Base-by-base conservation (phyloP, 352 stramenopile species). In the Phytophthora constricta region DNA sequence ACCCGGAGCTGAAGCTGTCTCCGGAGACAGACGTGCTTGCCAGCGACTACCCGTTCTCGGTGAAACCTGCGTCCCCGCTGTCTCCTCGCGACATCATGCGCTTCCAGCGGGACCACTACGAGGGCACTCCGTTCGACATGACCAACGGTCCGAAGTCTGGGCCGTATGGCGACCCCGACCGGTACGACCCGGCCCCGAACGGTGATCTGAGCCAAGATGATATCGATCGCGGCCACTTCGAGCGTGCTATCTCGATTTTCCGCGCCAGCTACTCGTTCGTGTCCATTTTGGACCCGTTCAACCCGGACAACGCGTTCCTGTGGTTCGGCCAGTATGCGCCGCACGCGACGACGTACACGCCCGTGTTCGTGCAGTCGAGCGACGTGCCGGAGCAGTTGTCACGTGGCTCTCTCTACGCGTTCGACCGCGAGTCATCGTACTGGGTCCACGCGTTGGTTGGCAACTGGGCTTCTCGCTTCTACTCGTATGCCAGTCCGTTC, bases 211-310 rank as follows among this genome's bases (percentile, higher is more conserved):
- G 73, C 1, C 45, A 71, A 16, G 59, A 75, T 0, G 86, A 96
- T 49, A 70, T 92, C 33, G 51, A 48, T 0, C 47, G 61, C 8
- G 90, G 91, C 11, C 75, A 91, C 54, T 96, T 97, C 60, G 93
- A 98, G 65, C 89, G 96, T 22, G 80, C 91, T 1, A 98, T 99
- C 70, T 98, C 93, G 2, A 90, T 99, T 31, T 98, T 97, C 73
- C 90, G 93, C 20, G 91, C 93, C 10, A 93, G 80, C 25, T 98
- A 99, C 83, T 93, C 84, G 48, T 94, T 93, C 58, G 82, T 96
- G 20, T 87, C 86, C 5, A 76, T 93, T 25, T 46, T 89, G 39
- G 76, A 96, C 55, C 68, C 77, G 1, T 46, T 68, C 25, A 87
- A 92, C 47, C 20, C 71, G 5, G 82, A 93, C 74, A 79, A 87